These are phyloP conservation scores for Talaromyces ruber DNA, from an alignment of 495 filamentous ascomycete species.

Conservation along the genomic window DNA sequence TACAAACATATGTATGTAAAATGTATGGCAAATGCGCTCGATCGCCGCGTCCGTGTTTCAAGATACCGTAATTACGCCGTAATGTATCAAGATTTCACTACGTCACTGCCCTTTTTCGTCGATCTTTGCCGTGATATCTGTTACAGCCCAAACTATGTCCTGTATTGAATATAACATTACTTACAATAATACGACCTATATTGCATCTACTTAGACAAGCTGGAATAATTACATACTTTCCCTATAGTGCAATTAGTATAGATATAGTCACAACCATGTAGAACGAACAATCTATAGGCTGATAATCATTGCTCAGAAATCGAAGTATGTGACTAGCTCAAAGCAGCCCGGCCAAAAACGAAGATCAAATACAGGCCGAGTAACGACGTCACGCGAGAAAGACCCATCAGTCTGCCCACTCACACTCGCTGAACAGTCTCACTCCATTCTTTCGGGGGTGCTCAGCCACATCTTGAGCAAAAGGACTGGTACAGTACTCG, in stretches of 20 bases:
- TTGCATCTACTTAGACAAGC: neutral
- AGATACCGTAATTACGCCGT: neutral
- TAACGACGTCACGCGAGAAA: constrained; percentile 40
- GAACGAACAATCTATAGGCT: too few relatives aligned
- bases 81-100: neutral
- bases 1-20: neutral
- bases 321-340: neutral
- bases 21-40: neutral
- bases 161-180: neutral
- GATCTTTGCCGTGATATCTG: neutral
- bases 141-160: neutral
- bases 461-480: neutral
- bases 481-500: neutral
- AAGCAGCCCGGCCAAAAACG: neutral
- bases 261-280: too few relatives aligned
- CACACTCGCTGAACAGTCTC: neutral
- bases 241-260: neutral
- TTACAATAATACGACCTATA: neutral
- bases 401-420: neutral
- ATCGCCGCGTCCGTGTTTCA: neutral
- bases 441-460: neutral
- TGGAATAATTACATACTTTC: neutral
- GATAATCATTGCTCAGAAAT: neutral
- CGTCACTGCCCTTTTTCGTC: neutral
- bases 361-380: neutral